These are phyloP conservation scores for Trichoderma koningiopsis DNA, from an alignment of 2,329 filamentous ascomycete genomes.

Conservation along the genomic window DNA sequence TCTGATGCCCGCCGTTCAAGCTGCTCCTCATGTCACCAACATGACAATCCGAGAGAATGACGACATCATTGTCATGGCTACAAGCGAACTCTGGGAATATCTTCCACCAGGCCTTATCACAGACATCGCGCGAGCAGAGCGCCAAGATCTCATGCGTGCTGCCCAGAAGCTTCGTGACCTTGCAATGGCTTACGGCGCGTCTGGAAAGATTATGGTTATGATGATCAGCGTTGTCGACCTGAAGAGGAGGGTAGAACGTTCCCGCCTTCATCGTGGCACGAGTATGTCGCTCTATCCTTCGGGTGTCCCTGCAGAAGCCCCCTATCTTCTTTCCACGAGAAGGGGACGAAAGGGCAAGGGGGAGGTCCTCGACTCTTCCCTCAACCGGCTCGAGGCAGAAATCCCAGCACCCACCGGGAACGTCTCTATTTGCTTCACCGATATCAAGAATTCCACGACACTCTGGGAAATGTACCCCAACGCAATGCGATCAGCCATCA, in stretches of 20 bases:
- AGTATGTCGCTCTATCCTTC: conserved; percentile 85
- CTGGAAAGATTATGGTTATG: conserved; percentile 98
- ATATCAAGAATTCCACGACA: conserved; percentile 97
- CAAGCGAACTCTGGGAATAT: conserved; percentile 93
- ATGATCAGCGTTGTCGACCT: conserved; percentile 91
- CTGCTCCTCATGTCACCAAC: conserved; percentile 80
- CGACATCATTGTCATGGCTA: conserved; percentile 90
- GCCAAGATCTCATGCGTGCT: conserved; percentile 88
- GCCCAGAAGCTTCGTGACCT: conserved; percentile 93
- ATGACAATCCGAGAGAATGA: conserved; percentile 82
- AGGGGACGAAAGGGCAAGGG: conserved; percentile 65
- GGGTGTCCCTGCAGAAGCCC: conserved; percentile 68
- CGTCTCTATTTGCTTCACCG: conserved; percentile 92
- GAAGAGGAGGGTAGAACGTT: conserved; percentile 77
- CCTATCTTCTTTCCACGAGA: conserved; percentile 61
- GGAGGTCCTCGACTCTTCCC: conserved; percentile 77
- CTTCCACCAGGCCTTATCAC: conserved; percentile 86
- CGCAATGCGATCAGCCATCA: conserved; percentile 95
- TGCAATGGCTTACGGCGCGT: conserved; percentile 92
- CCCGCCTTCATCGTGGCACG: conserved; percentile 71
- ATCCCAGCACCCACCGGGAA: conserved; percentile 90
- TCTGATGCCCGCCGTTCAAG: conserved; percentile 88
- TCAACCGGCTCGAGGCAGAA: conserved; percentile 84
- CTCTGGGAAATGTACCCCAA: conserved; percentile 95
- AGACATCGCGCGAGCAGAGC: conserved; percentile 85